These are phyloP conservation scores for Lophium mytilinum DNA, from an alignment of 495 filamentous ascomycete species.

Conservation along the genomic window DNA sequence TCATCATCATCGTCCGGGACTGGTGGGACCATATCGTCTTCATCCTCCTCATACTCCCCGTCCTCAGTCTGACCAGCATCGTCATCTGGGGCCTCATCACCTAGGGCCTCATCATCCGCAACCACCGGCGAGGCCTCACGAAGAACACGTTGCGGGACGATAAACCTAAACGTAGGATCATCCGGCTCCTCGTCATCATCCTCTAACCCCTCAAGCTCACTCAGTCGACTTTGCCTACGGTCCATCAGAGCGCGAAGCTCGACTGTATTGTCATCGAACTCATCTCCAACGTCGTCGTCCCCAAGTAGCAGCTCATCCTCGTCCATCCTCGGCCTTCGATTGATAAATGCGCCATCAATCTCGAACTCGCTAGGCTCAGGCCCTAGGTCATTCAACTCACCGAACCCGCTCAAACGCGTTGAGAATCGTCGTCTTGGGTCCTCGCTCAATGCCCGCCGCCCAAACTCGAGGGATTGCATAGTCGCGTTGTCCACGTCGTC, in stretches of 20 bases:
- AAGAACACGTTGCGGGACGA: conserved; percentile 14
- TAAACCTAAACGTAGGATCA: conserved; percentile 26
- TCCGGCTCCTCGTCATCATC: conserved; percentile 21
- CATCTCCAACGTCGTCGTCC: conserved; percentile 40
- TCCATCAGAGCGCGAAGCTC: conserved; percentile 25
- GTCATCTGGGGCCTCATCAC: conserved; percentile 33
- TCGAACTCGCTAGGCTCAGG: conserved; percentile 18
- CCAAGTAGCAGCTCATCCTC: conserved; percentile 31
- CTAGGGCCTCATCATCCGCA: conserved; percentile 26
- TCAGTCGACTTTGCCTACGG: conserved; percentile 15
- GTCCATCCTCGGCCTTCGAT: conserved; percentile 1
- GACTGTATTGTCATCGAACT: conserved; percentile 27
- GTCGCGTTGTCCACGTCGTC: conserved; percentile 47
- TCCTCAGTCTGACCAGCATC: conserved; percentile 7
- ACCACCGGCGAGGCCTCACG: conserved; percentile 3
- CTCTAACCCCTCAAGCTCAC: conserved; percentile 18
- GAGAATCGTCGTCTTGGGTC: conserved; percentile 39
- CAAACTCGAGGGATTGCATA: conserved; percentile 59
- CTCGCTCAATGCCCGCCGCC: conserved; percentile 52
- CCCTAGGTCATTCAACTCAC: conserved; percentile 32
- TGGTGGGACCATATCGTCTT: conserved; percentile 23
- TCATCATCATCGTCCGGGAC: conserved; percentile 2
- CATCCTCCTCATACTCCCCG: conserved; percentile 27
- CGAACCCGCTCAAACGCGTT: conserved; percentile 59
- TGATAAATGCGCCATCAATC: conserved; percentile 39